Evolutionary conservation across 768 basidiomycete species (phyloP), one percentile per base, ranked within the genome.

Genomic region (Coprinellus micaceus): DNA sequence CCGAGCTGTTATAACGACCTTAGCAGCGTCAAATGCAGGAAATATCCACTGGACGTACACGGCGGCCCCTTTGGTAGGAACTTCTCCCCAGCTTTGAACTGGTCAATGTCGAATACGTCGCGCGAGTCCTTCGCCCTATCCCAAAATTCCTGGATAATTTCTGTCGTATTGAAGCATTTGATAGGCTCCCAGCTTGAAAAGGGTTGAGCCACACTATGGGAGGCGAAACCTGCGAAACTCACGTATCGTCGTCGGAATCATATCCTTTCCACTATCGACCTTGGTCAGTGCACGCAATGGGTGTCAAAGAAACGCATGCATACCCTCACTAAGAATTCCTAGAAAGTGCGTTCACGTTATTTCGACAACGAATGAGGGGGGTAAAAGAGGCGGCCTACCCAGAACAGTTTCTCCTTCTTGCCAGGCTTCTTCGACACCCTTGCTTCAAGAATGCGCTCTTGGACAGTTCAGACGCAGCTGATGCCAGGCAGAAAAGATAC

Each of bases 301-400:
- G 24, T 41, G 45, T 39, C 30, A n/a, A 48, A 10, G 10, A 30
- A 10, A 7, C 17, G 41, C 48, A 40, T 21, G 69, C 78, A 63
- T 65, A 85, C 85, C 67, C 83, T 79, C 54, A 86, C 84, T 47
- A 71, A 72, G 65, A 81, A 86, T 71, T 75, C 76, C 84, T 85
- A 61, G 21, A 22, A 51, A n/a, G 41, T 17, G 46, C n/a, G n/a
- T n/a, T n/a, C n/a, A 60, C 46, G 61, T 60, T 33, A 55, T 49
- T 46, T 25, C 46, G 62, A 10, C 58, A 54, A 53, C 11, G 28
- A 29, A 7, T 39, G 25, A 56, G 49, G 45, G 53, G 41, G n/a
- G 54, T 37, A 46, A 19, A 25, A 54, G 26, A 30, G 13, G 56
- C 58, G 58, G 59, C 74, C 39, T 66, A 85, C 84, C 84, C 83